phyloP scores from a whole-genome alignment of 2,329 filamentous ascomycete genomes.

The Cladosporium colombiae region DNA sequence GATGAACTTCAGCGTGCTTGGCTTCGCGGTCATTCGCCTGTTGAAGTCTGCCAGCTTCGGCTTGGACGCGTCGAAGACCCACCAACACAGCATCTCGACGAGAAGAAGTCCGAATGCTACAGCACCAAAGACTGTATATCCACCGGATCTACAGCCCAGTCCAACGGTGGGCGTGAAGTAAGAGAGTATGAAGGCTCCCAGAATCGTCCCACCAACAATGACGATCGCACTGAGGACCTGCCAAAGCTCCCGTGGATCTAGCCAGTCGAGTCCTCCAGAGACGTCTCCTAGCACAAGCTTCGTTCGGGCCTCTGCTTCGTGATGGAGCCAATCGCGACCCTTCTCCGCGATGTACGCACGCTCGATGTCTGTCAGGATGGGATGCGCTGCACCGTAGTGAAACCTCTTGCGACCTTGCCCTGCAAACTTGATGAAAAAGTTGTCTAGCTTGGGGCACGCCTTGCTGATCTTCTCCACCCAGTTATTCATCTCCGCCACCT shows the following conservation, averaged over 20 bases:
- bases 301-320: conserved; percentile 36
- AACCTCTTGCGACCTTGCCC: conserved; percentile 42
- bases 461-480: conserved; percentile 33
- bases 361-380: conserved; percentile 47
- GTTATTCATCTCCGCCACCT: conserved; percentile 29
- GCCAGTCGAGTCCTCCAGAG: conserved; percentile 40
- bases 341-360: conserved; percentile 41
- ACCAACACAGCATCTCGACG: conserved; percentile 43
- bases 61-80: conserved; percentile 28
- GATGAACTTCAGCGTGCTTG: background rate
- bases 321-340: conserved; percentile 43
- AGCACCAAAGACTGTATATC: conserved; percentile 46
- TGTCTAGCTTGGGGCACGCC: conserved; percentile 30
- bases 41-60: conserved; percentile 4
- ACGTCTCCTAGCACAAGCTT: conserved; percentile 40
- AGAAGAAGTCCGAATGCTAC: conserved; percentile 39
- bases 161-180: conserved; percentile 51
- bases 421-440: conserved; percentile 46
- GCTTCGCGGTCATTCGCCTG: background rate
- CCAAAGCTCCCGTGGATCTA: conserved; percentile 48
- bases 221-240: conserved; percentile 42
- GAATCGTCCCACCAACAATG: conserved; percentile 40
- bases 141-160: conserved; percentile 42
- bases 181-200: conserved; percentile 45
- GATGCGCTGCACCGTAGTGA: conserved; percentile 43